phyloP scores from a whole-genome alignment of 106 monocot genomes.

The Phalaenopsis equestris region DNA sequence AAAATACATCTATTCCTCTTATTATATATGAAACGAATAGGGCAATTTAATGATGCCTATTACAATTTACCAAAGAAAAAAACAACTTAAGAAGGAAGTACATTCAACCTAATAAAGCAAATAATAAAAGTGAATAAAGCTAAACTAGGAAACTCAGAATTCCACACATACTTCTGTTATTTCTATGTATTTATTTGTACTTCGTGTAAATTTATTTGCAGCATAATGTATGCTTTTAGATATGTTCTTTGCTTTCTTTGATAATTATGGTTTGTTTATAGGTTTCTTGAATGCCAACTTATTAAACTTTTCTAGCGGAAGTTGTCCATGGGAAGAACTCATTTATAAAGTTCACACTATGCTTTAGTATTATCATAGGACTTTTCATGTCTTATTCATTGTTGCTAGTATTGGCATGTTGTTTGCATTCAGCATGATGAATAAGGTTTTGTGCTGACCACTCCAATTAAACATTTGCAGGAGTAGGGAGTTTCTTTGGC shows the following conservation, averaged over 20 bases:
- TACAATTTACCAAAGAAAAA: no score
- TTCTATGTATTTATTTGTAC: neutral
- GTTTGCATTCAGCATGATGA: neutral
- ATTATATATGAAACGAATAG: no score
- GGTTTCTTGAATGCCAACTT: neutral
- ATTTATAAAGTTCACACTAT: neutral
- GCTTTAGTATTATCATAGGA: neutral
- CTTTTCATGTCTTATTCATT: no score
- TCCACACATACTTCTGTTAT: neutral
- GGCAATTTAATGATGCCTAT: no score
- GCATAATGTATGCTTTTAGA: neutral
- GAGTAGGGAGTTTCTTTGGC: conserved; percentile 96
- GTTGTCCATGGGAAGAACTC: neutral
- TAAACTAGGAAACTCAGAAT: no score
- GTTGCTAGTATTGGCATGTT: no score
- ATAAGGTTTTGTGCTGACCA: neutral
- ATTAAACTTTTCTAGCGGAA: neutral
- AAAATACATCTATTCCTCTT: no score
- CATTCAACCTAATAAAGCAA: no score
- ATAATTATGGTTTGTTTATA: no score
- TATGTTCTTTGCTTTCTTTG: neutral
- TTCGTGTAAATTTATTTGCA: neutral
- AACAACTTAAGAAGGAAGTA: no score
- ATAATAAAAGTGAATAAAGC: no score
- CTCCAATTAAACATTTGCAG: conserved; percentile 24